Percentiles rank a stretch among this genome's conserved stretches.
Evolutionary conservation across 169 alveolate species (phyloP).

Genomic region (Plasmodium billcollinsi): DNA sequence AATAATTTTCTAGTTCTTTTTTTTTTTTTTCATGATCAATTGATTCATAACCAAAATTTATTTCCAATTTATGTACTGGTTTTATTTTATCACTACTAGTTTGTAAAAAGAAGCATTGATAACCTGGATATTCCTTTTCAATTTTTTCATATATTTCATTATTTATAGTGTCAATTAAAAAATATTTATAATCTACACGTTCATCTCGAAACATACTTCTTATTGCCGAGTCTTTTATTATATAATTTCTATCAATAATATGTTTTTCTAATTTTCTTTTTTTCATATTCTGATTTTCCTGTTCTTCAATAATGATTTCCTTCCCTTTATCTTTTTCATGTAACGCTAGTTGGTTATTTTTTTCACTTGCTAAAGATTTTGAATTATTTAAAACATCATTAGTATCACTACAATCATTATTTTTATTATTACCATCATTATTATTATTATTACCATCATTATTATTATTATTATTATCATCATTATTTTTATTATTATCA

Average conservation of each 20-base stretch:
- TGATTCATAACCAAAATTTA: constrained; percentile 74
- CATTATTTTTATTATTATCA: background rate
- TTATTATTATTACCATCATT: no score
- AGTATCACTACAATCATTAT: background rate
- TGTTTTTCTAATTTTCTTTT: constrained; percentile 74
- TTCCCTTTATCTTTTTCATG: background rate
- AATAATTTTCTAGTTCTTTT: constrained; percentile 35
- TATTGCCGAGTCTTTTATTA: constrained; percentile 49
- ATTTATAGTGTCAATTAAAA: constrained; percentile 62
- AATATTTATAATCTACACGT: constrained; percentile 69
- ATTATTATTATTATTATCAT: background rate
- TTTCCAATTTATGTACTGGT: constrained; percentile 42
- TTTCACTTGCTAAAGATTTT: background rate
- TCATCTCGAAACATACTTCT: constrained; percentile 47
- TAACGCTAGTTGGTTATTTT: constrained; percentile 8
- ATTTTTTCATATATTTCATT: constrained; percentile 69
- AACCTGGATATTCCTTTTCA: constrained; percentile 55
- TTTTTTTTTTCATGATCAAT: constrained; percentile 31
- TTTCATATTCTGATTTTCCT: constrained; percentile 27
- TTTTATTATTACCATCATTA: background rate
- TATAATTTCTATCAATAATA: constrained; percentile 54
- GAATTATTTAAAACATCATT: background rate
- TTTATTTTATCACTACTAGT: constrained; percentile 46
- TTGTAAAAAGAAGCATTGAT: constrained; percentile 51
- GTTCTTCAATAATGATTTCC: background rate